Evolutionary conservation across 208 protist species (phyloP).

Genomic region (Sergeia podlipaevii): DNA sequence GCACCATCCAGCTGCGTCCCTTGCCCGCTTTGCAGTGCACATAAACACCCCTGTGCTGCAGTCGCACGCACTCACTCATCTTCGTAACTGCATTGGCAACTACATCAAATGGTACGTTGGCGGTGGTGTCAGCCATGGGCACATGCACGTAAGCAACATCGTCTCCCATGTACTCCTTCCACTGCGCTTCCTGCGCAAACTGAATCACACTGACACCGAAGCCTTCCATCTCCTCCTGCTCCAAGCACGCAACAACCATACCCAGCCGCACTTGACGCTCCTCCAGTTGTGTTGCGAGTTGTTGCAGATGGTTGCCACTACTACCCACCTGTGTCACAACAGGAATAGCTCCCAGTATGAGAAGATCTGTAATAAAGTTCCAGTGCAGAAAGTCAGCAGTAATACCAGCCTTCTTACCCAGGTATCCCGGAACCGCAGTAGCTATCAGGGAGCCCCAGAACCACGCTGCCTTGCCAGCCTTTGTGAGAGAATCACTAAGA

Average conservation of each 20-base stretch:
- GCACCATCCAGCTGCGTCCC: slow-evolving; percentile 85
- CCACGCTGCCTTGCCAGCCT: slow-evolving; percentile 58
- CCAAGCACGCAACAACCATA: slow-evolving; percentile 75
- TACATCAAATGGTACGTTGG: slow-evolving; percentile 35
- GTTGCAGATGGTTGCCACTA: slow-evolving; percentile 70
- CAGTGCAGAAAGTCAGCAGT: slow-evolving; percentile 77
- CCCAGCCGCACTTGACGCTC: slow-evolving; percentile 46
- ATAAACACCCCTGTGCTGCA: slow-evolving; percentile 47
- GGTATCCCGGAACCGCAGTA: slow-evolving; percentile 76
- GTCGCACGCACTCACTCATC: slow-evolving; percentile 49
- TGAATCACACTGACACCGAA: slow-evolving; percentile 71
- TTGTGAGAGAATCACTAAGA: slow-evolving; percentile 25
- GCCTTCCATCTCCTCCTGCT: slow-evolving; percentile 72
- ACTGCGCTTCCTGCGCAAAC: slow-evolving; percentile 75
- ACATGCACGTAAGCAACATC: slow-evolving; percentile 54
- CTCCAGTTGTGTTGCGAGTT: slow-evolving; percentile 57
- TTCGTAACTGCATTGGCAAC: slow-evolving; percentile 49
- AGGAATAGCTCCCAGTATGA: slow-evolving; percentile 83
- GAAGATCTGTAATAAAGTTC: slow-evolving; percentile 71
- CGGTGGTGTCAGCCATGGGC: slow-evolving; percentile 70
- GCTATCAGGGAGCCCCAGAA: slow-evolving; percentile 82
- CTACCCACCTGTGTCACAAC: slow-evolving; percentile 77
- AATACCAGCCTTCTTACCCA: slow-evolving; percentile 67
- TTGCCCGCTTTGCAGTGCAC: slow-evolving; percentile 92
- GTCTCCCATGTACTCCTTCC: slow-evolving; percentile 38